Percentiles rank a stretch among this genome's conserved stretches.
phyloP scores from a whole-genome alignment of 257 asterid genomes.

The Paraleonurus japonicus region DNA sequence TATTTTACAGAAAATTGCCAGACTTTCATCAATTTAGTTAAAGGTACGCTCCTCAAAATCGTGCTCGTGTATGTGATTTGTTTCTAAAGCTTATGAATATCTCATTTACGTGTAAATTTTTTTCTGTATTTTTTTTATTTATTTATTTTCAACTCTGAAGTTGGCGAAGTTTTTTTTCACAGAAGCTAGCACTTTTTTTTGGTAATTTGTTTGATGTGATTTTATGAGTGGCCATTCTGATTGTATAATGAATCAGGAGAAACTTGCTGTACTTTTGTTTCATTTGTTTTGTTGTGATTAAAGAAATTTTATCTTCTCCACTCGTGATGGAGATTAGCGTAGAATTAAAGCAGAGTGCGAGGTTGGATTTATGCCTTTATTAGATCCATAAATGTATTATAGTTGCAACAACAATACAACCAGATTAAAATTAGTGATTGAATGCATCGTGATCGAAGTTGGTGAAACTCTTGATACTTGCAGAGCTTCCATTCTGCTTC shows the following conservation, averaged over 20 bases:
- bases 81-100: background rate
- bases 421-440: background rate
- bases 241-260: background rate
- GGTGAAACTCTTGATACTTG: background rate
- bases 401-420: background rate
- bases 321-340: background rate
- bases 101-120: background rate
- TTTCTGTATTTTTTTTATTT: background rate
- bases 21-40: constrained; percentile 14
- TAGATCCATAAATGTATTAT: background rate
- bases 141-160: background rate
- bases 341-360: background rate
- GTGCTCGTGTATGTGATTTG: background rate
- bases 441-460: background rate
- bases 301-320: background rate
- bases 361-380: background rate
- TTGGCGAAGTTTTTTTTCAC: background rate
- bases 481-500: background rate
- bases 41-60: constrained; percentile 25
- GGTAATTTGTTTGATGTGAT: background rate
- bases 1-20: constrained; percentile 9
- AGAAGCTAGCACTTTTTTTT: background rate
- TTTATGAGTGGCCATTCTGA: background rate
- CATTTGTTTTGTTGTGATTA: background rate
- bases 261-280: background rate